Conservation (phyloP, 495 filamentous ascomycete species). For the Acidiella bohemica region DNA sequence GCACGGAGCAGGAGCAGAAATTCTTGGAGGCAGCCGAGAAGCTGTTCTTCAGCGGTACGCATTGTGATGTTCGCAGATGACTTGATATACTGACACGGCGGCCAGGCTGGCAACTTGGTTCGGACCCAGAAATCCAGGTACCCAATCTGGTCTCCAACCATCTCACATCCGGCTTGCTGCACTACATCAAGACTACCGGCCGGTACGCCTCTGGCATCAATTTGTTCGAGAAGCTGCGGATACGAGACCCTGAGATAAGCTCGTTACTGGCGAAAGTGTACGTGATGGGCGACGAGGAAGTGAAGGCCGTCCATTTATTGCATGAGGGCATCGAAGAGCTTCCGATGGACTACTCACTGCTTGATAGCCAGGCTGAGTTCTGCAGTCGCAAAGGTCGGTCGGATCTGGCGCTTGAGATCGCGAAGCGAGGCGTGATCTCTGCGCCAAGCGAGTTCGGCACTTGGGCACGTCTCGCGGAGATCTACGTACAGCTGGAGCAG, state of each 20-base stretch:
- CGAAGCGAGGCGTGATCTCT: conserved; percentile 82
- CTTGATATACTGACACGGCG: neutral
- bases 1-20: conserved; percentile 90
- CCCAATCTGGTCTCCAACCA: conserved; percentile 97
- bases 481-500: conserved; percentile 82
- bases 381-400: conserved; percentile 73
- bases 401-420: conserved; percentile 81
- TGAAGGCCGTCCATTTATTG: conserved; percentile 77
- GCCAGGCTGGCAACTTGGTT: conserved; percentile 83
- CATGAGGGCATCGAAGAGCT: conserved; percentile 78
- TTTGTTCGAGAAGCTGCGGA: conserved; percentile 88
- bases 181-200: conserved; percentile 92
- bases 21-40: conserved; percentile 92
- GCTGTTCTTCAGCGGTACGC: conserved; percentile 78
- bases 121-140: conserved; percentile 93
- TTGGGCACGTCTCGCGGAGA: conserved; percentile 85
- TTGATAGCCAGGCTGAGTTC: conserved; percentile 90
- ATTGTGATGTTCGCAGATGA: conserved; percentile 1
- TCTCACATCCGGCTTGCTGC: conserved; percentile 77
- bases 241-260: conserved; percentile 81
- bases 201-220: conserved; percentile 94
- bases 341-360: conserved; percentile 89
- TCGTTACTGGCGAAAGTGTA: conserved; percentile 81
- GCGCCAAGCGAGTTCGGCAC: conserved; percentile 95
- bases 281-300: conserved; percentile 89